Evolutionary conservation across 345 rosid genomes (phyloP).

Genomic region (Eucalyptus marginata): DNA sequence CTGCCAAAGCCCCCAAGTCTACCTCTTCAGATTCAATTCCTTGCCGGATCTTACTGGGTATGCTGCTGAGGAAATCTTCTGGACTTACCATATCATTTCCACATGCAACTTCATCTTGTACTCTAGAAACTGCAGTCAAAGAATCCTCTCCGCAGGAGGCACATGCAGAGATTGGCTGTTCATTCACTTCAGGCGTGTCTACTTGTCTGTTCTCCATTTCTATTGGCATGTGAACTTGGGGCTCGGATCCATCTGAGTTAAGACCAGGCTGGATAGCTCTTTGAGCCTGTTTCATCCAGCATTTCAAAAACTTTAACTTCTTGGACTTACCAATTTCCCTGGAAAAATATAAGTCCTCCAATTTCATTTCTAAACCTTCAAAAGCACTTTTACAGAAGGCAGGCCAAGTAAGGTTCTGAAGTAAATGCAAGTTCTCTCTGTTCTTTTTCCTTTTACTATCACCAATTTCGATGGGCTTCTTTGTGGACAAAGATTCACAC

Average conservation of each 20-base stretch:
- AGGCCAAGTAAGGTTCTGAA: slow-evolving; percentile 43
- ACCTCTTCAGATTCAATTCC: slow-evolving; percentile 73
- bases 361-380: slow-evolving; percentile 27
- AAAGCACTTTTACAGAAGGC: slow-evolving; percentile 43
- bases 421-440: slow-evolving; percentile 12
- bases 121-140: slow-evolving; percentile 37
- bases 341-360: slow-evolving; percentile 51
- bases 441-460: slow-evolving; percentile 24
- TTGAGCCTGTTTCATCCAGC: slow-evolving; percentile 80
- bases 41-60: slow-evolving; percentile 49
- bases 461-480: neutral
- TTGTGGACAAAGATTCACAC: neutral
- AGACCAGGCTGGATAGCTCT: slow-evolving; percentile 20
- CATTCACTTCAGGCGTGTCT: slow-evolving; percentile 33
- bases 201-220: slow-evolving; percentile 16
- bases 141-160: slow-evolving; percentile 53
- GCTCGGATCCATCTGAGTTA: slow-evolving; percentile 10
- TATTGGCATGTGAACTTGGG: slow-evolving; percentile 11
- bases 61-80: slow-evolving; percentile 44
- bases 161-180: slow-evolving; percentile 32
- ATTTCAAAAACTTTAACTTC: slow-evolving; percentile 77
- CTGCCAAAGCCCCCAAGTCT: slow-evolving; percentile 68
- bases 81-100: slow-evolving; percentile 30
- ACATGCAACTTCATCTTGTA: slow-evolving; percentile 35
- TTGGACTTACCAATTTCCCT: slow-evolving; percentile 41